Evolutionary conservation across 2,329 filamentous ascomycete genomes (phyloP).

Genomic region (Tympanopsis confertula): DNA sequence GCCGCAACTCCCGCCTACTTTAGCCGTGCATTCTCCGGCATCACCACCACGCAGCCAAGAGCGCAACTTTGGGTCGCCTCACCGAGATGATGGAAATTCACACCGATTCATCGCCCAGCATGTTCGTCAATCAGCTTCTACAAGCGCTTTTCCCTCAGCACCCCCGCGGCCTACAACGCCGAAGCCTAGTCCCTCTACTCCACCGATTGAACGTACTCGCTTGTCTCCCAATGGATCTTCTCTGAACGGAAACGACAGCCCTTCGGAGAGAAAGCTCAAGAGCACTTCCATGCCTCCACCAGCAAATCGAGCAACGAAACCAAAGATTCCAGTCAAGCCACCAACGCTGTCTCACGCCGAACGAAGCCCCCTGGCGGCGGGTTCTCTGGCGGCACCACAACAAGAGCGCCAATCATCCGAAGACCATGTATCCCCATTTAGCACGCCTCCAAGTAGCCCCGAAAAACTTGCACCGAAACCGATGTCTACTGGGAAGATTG

Average conservation of each 20-base stretch:
- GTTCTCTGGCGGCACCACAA: conserved; percentile 14
- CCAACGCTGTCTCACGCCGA: conserved; percentile 1
- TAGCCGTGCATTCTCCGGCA: background rate
- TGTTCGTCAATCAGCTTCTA: too few relatives aligned
- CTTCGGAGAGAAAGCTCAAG: conserved; percentile 12
- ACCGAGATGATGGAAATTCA: too few relatives aligned
- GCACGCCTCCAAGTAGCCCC: conserved; percentile 68
- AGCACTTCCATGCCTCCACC: conserved; percentile 51
- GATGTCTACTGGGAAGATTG: conserved; percentile 31
- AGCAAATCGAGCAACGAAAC: conserved; percentile 72
- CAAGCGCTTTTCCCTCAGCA: too few relatives aligned
- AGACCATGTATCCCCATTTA: conserved; percentile 64
- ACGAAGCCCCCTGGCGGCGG: background rate
- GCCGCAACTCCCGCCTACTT: background rate
- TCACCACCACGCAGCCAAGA: background rate
- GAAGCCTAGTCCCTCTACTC: too few relatives aligned
- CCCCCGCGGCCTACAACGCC: too few relatives aligned
- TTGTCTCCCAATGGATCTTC: too few relatives aligned
- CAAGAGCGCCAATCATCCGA: conserved; percentile 22
- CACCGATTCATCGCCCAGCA: too few relatives aligned
- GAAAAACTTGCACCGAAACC: conserved; percentile 39
- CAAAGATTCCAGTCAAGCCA: conserved; percentile 43
- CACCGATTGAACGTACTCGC: too few relatives aligned
- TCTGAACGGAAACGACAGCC: too few relatives aligned
- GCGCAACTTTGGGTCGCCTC: too few relatives aligned